These are phyloP conservation scores for Pouteria campechiana DNA, from an alignment of 179 eudicot genomes.

Conservation along the genomic window DNA sequence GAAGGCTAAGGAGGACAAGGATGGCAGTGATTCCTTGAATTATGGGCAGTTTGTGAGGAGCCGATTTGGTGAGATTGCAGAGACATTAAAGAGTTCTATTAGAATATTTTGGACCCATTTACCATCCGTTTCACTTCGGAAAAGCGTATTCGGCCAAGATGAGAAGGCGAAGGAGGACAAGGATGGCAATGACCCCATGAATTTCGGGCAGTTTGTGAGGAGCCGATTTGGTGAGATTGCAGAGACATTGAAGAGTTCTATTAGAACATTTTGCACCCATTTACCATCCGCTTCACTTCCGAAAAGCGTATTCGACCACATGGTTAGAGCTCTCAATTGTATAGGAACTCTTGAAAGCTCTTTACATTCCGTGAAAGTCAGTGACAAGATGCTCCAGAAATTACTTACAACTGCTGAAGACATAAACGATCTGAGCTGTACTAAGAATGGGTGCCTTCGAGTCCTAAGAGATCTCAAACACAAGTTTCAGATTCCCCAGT, in stretches of 20 bases:
- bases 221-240: conserved; percentile 11
- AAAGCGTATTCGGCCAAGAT: conserved; percentile 10
- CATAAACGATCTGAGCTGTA: not conserved
- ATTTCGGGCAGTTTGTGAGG: conserved; percentile 34
- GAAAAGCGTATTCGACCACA: conserved; percentile 14
- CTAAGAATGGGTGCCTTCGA: conserved; percentile 13
- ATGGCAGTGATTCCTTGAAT: conserved; percentile 7
- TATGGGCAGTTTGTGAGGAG: conserved; percentile 33
- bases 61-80: conserved; percentile 10
- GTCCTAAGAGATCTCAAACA: conserved; percentile 16
- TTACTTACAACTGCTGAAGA: not conserved
- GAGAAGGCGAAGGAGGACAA: not conserved
- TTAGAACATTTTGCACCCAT: conserved; percentile 36
- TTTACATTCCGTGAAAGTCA: not conserved
- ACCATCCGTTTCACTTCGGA: conserved; percentile 35
- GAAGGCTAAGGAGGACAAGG: not conserved
- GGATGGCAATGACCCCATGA: conserved; percentile 4
- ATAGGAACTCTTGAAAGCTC: conserved; percentile 10
- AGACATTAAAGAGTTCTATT: conserved; percentile 7
- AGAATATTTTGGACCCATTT: conserved; percentile 41
- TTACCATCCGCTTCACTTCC: conserved; percentile 43
- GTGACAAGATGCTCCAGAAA: not conserved
- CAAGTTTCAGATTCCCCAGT: conserved; percentile 3
- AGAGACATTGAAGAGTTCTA: conserved; percentile 5
- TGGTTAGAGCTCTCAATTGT: conserved; percentile 24